A percentile compares a stretch with the other conserved stretches of the same genome.
Conservation (phyloP, 805 yeast genomes). For the Yarrowia porcina region DNA sequence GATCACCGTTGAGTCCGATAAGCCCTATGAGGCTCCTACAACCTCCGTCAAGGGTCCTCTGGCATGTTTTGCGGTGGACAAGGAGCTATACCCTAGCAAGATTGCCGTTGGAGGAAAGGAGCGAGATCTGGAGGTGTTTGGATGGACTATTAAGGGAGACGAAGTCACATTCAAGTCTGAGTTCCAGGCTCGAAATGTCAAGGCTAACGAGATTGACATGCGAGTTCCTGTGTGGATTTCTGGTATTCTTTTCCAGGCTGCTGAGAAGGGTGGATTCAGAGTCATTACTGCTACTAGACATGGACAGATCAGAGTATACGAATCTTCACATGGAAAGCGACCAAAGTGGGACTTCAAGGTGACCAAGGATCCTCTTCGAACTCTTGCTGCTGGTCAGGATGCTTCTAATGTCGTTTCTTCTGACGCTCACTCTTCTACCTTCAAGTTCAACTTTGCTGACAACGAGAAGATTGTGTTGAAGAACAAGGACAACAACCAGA, state of each 20-base stretch:
- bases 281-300: conserved; percentile 66
- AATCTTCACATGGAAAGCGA: conserved; percentile 61
- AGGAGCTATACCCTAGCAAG: conserved; percentile 32
- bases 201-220: conserved; percentile 70
- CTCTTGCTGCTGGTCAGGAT: conserved; percentile 39
- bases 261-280: conserved; percentile 40
- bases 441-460: conserved; percentile 47
- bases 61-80: conserved; percentile 23
- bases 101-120: conserved; percentile 89
- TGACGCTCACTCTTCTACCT: conserved; percentile 66
- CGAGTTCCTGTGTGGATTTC: conserved; percentile 81
- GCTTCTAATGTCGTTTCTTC: conserved; percentile 57
- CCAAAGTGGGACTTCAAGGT: conserved; percentile 61
- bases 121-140: conserved; percentile 54
- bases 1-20: background rate
- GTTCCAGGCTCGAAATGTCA: conserved; percentile 80
- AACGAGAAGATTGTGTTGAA: background rate
- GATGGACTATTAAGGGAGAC: conserved; percentile 29
- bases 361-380: conserved; percentile 52
- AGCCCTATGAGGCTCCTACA: conserved; percentile 8
- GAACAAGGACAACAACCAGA: conserved; percentile 15
- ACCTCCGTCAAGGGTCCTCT: conserved; percentile 27
- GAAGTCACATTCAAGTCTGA: conserved; percentile 37
- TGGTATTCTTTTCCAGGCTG: conserved; percentile 42
- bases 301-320: conserved; percentile 75